phyloP scores from a whole-genome alignment of 495 filamentous ascomycete species.

The Aspergillus ellipticus region DNA sequence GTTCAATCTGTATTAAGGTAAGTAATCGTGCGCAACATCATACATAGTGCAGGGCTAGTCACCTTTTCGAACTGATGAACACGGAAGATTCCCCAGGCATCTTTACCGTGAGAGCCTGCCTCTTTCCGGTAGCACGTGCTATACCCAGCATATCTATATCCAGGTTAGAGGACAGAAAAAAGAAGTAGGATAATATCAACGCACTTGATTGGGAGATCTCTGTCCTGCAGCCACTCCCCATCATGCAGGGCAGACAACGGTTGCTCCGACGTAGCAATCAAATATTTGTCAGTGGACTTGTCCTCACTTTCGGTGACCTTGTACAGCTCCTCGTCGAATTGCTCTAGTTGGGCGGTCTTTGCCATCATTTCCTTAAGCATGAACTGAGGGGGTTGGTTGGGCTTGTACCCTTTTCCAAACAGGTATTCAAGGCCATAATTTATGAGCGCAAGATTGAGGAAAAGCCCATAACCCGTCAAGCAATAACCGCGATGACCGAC shows the following conservation, averaged over 20 bases:
- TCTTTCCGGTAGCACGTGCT: slow-evolving; percentile 94
- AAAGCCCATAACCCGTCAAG: slow-evolving; percentile 84
- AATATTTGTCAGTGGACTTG: slow-evolving; percentile 85
- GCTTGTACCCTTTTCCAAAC: slow-evolving; percentile 69
- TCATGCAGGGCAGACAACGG: slow-evolving; percentile 89
- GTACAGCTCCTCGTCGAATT: slow-evolving; percentile 97
- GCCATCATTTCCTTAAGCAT: slow-evolving; percentile 97
- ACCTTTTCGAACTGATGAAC: slow-evolving; percentile 99
- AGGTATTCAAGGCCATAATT: slow-evolving; percentile 94
- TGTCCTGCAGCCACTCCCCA: slow-evolving; percentile 84
- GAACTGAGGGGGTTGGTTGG: slow-evolving; percentile 89
- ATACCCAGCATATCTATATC: slow-evolving; percentile 74
- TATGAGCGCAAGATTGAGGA: slow-evolving; percentile 85
- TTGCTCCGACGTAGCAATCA: slow-evolving; percentile 96
- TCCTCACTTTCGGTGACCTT: slow-evolving; percentile 83
- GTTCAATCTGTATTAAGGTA: slow-evolving; percentile 60
- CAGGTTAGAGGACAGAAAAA: slow-evolving; percentile 8
- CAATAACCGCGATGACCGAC: slow-evolving; percentile 96
- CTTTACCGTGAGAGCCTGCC: slow-evolving; percentile 85
- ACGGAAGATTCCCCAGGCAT: slow-evolving; percentile 97
- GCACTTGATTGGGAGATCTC: slow-evolving; percentile 81
- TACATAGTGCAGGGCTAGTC: background rate
- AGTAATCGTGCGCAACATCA: background rate
- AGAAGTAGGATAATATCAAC: slow-evolving; percentile 6
- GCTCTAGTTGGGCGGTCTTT: slow-evolving; percentile 96